These are phyloP conservation scores for Erodium chrysanthum DNA, from an alignment of 441 rosid species.

Conservation along the genomic window DNA sequence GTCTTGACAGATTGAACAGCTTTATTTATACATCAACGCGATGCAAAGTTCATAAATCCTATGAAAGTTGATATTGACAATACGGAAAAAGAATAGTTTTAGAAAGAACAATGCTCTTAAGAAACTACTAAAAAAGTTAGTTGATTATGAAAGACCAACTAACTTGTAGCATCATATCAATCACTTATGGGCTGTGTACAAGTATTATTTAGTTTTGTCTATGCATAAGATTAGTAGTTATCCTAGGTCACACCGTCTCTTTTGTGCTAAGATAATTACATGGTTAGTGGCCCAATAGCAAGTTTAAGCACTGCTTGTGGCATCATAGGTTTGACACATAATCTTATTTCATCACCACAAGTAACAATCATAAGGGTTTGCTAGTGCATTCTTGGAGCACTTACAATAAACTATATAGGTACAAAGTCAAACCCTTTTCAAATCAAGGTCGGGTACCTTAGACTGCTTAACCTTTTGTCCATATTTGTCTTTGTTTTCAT, in stretches of 20 bases:
- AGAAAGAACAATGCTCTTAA: background rate
- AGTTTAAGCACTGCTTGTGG: constrained; percentile 4
- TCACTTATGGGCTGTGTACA: constrained; percentile 5
- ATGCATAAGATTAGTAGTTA: background rate
- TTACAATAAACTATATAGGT: background rate
- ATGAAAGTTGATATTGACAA: constrained; percentile 3
- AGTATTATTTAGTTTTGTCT: constrained; percentile 1
- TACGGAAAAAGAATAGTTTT: background rate
- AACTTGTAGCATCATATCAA: constrained; percentile 2
- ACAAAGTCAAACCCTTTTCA: constrained; percentile 15
- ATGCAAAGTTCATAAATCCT: background rate
- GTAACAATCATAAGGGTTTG: background rate
- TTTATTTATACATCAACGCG: background rate
- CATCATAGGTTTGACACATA: constrained; percentile 3
- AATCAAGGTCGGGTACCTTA: constrained; percentile 1
- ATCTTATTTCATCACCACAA: constrained; percentile 2
- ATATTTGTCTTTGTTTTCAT: background rate
- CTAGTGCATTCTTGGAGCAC: constrained; percentile 15
- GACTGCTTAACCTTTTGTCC: constrained; percentile 11
- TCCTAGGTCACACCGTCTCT: background rate
- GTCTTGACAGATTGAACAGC: constrained; percentile 7
- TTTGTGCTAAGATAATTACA: background rate
- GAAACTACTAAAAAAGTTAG: background rate
- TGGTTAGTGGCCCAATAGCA: constrained; percentile 17
- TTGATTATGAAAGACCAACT: constrained; percentile 7